Percentiles rank a stretch among this genome's conserved stretches.
Evolutionary conservation across 1,284 basidiomycete species (phyloP).

Genomic region (Porogramme epimiltina): DNA sequence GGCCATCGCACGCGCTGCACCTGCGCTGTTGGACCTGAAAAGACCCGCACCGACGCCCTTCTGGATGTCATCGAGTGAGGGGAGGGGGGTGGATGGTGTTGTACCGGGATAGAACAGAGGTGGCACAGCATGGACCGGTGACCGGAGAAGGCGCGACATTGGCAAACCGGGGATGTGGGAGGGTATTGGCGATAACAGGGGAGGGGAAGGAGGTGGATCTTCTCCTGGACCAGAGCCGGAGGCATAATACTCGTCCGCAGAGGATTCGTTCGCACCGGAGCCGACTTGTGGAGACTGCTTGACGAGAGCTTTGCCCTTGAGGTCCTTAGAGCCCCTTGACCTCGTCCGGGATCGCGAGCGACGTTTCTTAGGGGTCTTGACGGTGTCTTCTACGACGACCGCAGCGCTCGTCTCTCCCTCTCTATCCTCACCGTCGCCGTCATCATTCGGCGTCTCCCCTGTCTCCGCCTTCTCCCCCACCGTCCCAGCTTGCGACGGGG

Average conservation of each 20-base stretch:
- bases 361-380: slow-evolving; percentile 46
- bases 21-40: slow-evolving; percentile 79
- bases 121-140: slow-evolving; percentile 52
- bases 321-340: slow-evolving; percentile 73
- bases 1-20: slow-evolving; percentile 62
- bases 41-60: slow-evolving; percentile 49
- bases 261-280: slow-evolving; percentile 55
- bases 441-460: slow-evolving; percentile 13
- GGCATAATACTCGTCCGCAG: slow-evolving; percentile 60
- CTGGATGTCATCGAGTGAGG: slow-evolving; percentile 70
- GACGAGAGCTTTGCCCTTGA: slow-evolving; percentile 57
- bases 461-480: slow-evolving; percentile 5
- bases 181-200: slow-evolving; percentile 64
- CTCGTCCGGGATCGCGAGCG: slow-evolving; percentile 76
- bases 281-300: slow-evolving; percentile 44
- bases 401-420: slow-evolving; percentile 19
- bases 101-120: slow-evolving; percentile 60
- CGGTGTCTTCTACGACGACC: slow-evolving; percentile 25
- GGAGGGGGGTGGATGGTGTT: slow-evolving; percentile 68
- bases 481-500: slow-evolving; percentile 10
- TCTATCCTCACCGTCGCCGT: slow-evolving; percentile 18
- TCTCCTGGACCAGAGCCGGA: slow-evolving; percentile 33
- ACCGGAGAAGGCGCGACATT: slow-evolving; percentile 49
- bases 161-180: slow-evolving; percentile 56
- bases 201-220: slow-evolving; percentile 47